Base-by-base conservation (phyloP, 1,284 basidiomycete genomes). In the Cystobasidium slooffiae region DNA sequence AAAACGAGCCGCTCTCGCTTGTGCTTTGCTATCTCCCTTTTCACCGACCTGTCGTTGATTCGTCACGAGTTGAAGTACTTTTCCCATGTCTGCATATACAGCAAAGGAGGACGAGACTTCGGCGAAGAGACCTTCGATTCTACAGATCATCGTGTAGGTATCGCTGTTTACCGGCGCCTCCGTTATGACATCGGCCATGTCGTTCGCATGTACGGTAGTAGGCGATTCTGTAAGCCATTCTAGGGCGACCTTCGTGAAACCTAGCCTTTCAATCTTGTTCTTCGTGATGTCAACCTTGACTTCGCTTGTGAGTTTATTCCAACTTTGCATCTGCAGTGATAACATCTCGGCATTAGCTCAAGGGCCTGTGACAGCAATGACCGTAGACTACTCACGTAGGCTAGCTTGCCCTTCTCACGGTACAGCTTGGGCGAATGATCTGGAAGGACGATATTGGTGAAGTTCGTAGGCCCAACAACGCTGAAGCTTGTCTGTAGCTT, bases 251-350 rank as follows among this genome's bases (percentile, higher is more conserved):
- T 59, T 53, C 4, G 63, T 51, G 52, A 65, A 73, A 8, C 44
- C 49, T 16, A 73, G 47, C 22, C 20, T 53, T 16, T 56, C 43
- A 39, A 73, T 66, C 59, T 44, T 73, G 20, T 73, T 73, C 43
- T 73, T 64, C 8, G 62, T 65, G 39, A 73, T 73, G 22, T 73
- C 70, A 20, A 51, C 37, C 62, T 66, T 73, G 37, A 73, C 62
- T 58, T 52, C 70, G 52, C 70, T 66, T 47, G 70, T 73, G 53
- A 73, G 24, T 51, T 55, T 56, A 51, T 73, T 73, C 70, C 70
- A 73, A 43, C 62, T 66, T 44, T 73, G 70, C 31, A 65, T 63
- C 43, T 63, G n/a, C 47, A 51, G 20, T 20, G 6, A 14, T 16
- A 51, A 31, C 5, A 31, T 31, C 31, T 31, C 31, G 31, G 31